A percentile compares a stretch with the other conserved stretches of the same genome.
phyloP scores from a whole-genome alignment of 2,329 filamentous ascomycete genomes.

The Aschersonia sp. region DNA sequence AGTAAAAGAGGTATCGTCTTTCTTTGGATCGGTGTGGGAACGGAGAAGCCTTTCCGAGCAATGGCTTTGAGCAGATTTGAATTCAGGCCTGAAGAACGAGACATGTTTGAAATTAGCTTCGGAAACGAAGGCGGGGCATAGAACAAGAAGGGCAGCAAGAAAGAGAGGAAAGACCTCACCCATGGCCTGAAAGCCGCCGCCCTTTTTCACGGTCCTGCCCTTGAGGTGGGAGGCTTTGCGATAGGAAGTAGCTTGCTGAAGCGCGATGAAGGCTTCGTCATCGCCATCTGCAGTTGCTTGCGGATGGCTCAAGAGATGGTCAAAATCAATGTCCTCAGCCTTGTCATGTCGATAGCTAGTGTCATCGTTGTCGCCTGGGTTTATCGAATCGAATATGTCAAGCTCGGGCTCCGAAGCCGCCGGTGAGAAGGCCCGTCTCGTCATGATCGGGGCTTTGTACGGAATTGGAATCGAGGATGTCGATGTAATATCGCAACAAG shows the following conservation, averaged over 20 bases:
- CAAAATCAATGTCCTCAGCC: conserved; percentile 38
- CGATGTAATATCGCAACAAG: background rate
- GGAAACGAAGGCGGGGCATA: no score
- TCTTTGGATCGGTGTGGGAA: conserved; percentile 93
- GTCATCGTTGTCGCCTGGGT: conserved; percentile 44
- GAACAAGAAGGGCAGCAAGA: background rate
- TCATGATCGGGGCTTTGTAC: conserved; percentile 35
- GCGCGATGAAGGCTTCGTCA: conserved; percentile 84
- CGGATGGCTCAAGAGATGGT: conserved; percentile 43
- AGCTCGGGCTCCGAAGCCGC: conserved; percentile 79
- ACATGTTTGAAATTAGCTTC: no score
- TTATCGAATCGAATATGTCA: conserved; percentile 72
- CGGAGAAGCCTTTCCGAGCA: conserved; percentile 82
- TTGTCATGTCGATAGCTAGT: conserved; percentile 18
- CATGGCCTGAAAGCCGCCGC: conserved; percentile 95
- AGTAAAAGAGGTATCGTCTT: conserved; percentile 90
- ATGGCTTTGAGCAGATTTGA: conserved; percentile 79
- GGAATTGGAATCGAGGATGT: no score
- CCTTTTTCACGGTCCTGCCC: conserved; percentile 80
- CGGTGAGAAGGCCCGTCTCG: conserved; percentile 62
- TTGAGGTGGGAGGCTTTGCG: conserved; percentile 72
- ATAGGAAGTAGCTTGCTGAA: conserved; percentile 75
- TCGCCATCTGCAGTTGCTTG: conserved; percentile 38
- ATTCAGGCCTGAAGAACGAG: conserved; percentile 46
- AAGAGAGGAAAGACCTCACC: conserved; percentile 26